These are phyloP conservation scores for Bondarzewia mesenterica DNA, from an alignment of 1,284 basidiomycete species.

Conservation along the genomic window DNA sequence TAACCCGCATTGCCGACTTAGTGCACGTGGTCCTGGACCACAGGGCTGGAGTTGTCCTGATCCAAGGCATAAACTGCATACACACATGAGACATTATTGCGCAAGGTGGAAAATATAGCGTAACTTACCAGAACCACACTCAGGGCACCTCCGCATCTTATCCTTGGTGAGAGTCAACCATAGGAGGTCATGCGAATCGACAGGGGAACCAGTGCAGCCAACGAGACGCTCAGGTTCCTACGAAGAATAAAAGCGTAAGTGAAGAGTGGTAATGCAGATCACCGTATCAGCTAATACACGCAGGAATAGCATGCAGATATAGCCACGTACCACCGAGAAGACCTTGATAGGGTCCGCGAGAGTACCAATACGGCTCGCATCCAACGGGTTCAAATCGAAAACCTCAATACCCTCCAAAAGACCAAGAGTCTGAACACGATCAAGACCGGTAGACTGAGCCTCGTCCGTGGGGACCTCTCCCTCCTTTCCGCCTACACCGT, in stretches of 20 bases:
- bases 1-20: not conserved
- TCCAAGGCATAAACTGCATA: conserved; percentile 6
- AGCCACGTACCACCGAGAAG: conserved; percentile 73
- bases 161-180: conserved; percentile 72
- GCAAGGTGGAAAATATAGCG: not conserved
- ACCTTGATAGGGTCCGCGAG: conserved; percentile 84
- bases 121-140: conserved; percentile 82
- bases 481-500: conserved; percentile 65
- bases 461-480: conserved; percentile 81
- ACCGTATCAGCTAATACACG: not conserved
- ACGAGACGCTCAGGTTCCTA: conserved; percentile 77
- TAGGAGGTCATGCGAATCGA: conserved; percentile 85
- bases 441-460: conserved; percentile 92
- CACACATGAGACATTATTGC: not conserved
- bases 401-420: conserved; percentile 84
- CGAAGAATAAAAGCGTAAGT: conserved; percentile 1
- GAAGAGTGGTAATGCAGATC: not conserved
- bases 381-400: conserved; percentile 86
- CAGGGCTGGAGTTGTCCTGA: not conserved
- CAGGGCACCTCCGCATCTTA: conserved; percentile 74
- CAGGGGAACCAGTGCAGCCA: conserved; percentile 88
- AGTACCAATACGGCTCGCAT: conserved; percentile 85
- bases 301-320: conserved; percentile 5
- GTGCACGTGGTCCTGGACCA: not conserved
- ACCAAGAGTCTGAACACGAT: conserved; percentile 89